These are phyloP conservation scores for Athelia psychrophila DNA, from an alignment of 1,284 basidiomycete genomes.

Conservation along the genomic window DNA sequence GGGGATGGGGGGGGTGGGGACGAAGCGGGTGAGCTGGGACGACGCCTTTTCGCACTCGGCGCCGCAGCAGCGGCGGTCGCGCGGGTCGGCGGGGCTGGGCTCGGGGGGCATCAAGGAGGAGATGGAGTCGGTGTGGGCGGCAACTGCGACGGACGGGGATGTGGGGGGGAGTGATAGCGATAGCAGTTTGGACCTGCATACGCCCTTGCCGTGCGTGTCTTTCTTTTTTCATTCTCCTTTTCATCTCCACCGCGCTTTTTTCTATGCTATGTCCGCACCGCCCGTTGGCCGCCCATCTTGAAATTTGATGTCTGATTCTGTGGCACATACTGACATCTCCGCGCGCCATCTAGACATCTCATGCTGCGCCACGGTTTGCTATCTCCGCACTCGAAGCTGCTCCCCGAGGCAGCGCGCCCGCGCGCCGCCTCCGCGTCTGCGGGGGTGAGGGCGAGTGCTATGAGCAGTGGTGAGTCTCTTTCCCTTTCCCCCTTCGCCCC, in stretches of 20 bases:
- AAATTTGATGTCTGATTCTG: not conserved
- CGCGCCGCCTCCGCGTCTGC: conserved; percentile 20
- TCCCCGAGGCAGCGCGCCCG: conserved; percentile 34
- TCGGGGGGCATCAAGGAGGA: no score
- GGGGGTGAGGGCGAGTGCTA: conserved; percentile 20
- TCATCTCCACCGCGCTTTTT: no score
- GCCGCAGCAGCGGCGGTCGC: no score
- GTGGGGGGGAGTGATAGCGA: conserved; percentile 50
- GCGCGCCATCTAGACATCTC: conserved; percentile 47
- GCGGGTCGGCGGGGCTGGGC: no score
- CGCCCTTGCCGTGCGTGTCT: conserved; percentile 67
- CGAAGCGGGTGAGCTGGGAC: conserved; percentile 10
- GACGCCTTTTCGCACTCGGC: no score
- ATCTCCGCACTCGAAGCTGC: conserved; percentile 69
- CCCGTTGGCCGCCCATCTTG: no score
- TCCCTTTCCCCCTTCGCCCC: no score
- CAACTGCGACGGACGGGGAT: conserved; percentile 34
- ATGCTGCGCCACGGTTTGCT: conserved; percentile 74
- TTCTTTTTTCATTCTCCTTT: conserved; percentile 4
- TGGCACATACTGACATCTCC: conserved; percentile 1
- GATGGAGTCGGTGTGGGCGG: conserved; percentile 8
- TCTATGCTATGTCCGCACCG: no score
- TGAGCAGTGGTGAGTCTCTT: conserved; percentile 15
- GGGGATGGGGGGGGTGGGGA: conserved; percentile 7
- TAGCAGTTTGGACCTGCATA: conserved; percentile 74